phyloP scores from a whole-genome alignment of 2,329 filamentous ascomycete genomes.

The Colletotrichum tamarilloi region DNA sequence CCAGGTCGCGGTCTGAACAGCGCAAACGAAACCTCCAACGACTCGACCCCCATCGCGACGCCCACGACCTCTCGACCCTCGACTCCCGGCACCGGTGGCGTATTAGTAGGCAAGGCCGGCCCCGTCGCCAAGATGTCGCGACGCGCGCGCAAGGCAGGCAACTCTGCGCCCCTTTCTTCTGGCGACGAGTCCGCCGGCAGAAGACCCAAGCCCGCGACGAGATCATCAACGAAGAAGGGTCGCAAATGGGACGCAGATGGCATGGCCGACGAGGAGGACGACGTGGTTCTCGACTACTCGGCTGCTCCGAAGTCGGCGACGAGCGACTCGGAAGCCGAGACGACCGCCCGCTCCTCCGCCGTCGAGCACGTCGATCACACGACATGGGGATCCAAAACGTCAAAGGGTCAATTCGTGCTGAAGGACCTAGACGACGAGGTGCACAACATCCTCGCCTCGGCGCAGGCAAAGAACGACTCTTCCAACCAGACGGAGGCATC shows the following conservation, averaged over 20 bases:
- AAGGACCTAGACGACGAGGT: conserved; percentile 96
- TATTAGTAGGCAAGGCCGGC: conserved; percentile 79
- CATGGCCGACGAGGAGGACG: conserved; percentile 84
- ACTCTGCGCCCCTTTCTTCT: conserved; percentile 78
- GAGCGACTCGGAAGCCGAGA: conserved; percentile 64
- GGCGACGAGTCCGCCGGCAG: conserved; percentile 80
- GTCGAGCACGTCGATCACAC: conserved; percentile 81
- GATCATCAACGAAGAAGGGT: conserved; percentile 79
- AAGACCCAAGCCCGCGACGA: conserved; percentile 64
- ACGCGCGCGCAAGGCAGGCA: conserved; percentile 77
- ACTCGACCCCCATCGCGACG: conserved; percentile 76
- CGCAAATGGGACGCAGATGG: conserved; percentile 95
- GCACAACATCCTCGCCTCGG: conserved; percentile 84
- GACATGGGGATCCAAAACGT: conserved; percentile 86
- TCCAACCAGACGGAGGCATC: conserved; percentile 55
- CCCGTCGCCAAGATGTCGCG: conserved; percentile 83
- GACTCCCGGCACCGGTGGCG: conserved; percentile 75
- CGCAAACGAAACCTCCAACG: conserved; percentile 62
- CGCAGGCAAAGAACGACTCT: conserved; percentile 69
- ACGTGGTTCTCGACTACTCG: conserved; percentile 91
- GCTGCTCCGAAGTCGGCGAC: conserved; percentile 62
- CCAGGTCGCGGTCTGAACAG: conserved; percentile 47
- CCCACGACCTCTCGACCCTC: conserved; percentile 83
- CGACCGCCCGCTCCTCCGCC: conserved; percentile 63
- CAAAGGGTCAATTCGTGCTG: conserved; percentile 91